These are phyloP conservation scores for Onygenales sp. DNA, from an alignment of 2,329 filamentous ascomycete genomes.

Conservation along the genomic window DNA sequence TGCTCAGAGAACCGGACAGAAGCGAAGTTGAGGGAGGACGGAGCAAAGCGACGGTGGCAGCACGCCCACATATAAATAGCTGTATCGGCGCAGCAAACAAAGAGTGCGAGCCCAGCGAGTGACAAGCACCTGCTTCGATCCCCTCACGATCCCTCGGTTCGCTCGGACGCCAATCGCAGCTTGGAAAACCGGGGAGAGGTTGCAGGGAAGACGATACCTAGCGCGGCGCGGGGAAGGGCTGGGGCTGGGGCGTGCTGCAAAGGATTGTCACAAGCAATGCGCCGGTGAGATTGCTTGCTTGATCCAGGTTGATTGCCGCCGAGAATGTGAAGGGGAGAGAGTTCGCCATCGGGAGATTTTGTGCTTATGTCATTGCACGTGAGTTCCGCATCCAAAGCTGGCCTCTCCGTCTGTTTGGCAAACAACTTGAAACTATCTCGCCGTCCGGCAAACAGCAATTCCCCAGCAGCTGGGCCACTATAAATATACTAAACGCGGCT, in stretches of 20 bases:
- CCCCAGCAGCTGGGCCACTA: no score
- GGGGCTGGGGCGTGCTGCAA: no score
- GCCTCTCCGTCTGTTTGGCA: not conserved
- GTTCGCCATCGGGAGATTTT: not conserved
- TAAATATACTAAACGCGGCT: no score
- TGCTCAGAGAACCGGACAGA: conserved; percentile 11
- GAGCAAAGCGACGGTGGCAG: conserved; percentile 21
- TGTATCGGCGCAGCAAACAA: not conserved
- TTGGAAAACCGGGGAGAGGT: not conserved
- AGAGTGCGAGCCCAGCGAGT: not conserved
- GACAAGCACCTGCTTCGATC: not conserved
- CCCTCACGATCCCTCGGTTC: not conserved
- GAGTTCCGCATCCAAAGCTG: not conserved
- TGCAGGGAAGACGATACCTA: not conserved
- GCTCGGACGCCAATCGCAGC: not conserved
- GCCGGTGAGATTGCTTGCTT: no score
- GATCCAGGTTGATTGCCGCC: no score
- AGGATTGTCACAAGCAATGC: no score
- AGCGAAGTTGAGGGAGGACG: conserved; percentile 22
- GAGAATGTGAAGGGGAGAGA: no score
- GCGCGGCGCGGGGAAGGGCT: not conserved
- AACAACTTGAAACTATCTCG: no score
- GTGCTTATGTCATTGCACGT: conserved; percentile 3
- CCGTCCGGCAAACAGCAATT: no score
- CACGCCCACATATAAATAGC: conserved; percentile 11